These are phyloP conservation scores for Suillus plorans DNA, from an alignment of 768 basidiomycete species.

Conservation along the genomic window DNA sequence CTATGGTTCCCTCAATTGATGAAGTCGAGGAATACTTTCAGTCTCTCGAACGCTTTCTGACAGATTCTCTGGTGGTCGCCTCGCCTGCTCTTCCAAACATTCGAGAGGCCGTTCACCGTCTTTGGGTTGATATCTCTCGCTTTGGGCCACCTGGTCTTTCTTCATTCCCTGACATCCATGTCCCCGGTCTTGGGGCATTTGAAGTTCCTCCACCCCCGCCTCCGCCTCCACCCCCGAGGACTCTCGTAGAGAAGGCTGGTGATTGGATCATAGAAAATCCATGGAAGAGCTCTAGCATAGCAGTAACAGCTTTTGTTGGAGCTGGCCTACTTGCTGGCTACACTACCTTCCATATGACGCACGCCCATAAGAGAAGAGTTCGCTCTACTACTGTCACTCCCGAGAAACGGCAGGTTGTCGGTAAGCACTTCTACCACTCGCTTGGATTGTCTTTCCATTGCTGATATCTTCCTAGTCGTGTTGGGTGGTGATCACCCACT, in stretches of 20 bases:
- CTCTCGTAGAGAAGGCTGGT: slow-evolving; percentile 44
- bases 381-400: slow-evolving; percentile 28
- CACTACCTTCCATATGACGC: slow-evolving; percentile 25
- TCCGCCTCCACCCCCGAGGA: slow-evolving; percentile 49
- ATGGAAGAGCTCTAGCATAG: slow-evolving; percentile 55
- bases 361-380: slow-evolving; percentile 21
- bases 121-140: slow-evolving; percentile 79
- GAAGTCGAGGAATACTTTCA: slow-evolving; percentile 72
- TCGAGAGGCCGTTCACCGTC: slow-evolving; percentile 61
- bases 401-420: slow-evolving; percentile 48
- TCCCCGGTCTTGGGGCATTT: slow-evolving; percentile 69
- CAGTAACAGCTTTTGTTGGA: slow-evolving; percentile 61
- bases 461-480: slow-evolving; percentile 49
- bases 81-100: slow-evolving; percentile 62
- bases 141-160: slow-evolving; percentile 63
- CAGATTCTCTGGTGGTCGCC: slow-evolving; percentile 52
- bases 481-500: slow-evolving; percentile 78
- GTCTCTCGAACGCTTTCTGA: slow-evolving; percentile 62
- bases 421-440: slow-evolving; percentile 23
- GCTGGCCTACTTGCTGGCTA: slow-evolving; percentile 64
- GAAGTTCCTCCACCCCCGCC: slow-evolving; percentile 66
- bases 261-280: slow-evolving; percentile 62
- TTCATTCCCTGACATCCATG: slow-evolving; percentile 48
- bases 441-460: background rate
- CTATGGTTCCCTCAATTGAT: slow-evolving; percentile 48